A percentile compares a stretch with the other conserved stretches of the same genome.
Evolutionary conservation across 257 asterid species (phyloP).

Genomic region (Primulina eburnea): DNA sequence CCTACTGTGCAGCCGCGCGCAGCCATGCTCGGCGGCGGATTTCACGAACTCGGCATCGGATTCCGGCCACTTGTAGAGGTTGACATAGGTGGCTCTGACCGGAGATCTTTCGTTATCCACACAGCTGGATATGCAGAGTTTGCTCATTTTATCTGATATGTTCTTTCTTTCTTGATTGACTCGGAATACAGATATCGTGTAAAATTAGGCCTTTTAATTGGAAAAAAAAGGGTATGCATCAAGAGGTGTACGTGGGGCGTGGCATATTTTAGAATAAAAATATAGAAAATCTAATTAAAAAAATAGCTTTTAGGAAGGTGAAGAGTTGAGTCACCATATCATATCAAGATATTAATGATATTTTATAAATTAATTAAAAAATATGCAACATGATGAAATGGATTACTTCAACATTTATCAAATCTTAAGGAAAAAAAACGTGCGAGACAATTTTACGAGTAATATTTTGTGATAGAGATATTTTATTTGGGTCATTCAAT

Average conservation of each 20-base stretch:
- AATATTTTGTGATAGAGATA: no score
- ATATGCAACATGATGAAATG: neutral
- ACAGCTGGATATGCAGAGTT: conserved; percentile 55
- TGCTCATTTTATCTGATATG: conserved; percentile 26
- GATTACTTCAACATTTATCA: neutral
- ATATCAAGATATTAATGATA: no score
- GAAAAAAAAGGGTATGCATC: no score
- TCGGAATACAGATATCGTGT: neutral
- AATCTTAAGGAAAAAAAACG: neutral
- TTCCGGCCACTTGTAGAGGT: conserved; percentile 88
- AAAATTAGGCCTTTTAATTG: no score
- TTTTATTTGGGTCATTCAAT: no score
- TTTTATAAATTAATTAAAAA: no score
- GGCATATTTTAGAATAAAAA: neutral
- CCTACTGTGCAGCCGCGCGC: conserved; percentile 36
- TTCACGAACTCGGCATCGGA: conserved; percentile 57
- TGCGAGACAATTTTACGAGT: no score
- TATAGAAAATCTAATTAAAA: no score
- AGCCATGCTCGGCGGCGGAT: conserved; percentile 29
- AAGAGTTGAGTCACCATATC: neutral
- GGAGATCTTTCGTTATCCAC: conserved; percentile 50
- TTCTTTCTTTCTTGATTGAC: neutral
- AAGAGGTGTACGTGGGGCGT: neutral
- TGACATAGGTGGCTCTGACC: conserved; percentile 61
- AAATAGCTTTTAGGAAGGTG: no score